phyloP scores from a whole-genome alignment of 2,329 filamentous ascomycete genomes.

The Pyrenochaeta sp. region DNA sequence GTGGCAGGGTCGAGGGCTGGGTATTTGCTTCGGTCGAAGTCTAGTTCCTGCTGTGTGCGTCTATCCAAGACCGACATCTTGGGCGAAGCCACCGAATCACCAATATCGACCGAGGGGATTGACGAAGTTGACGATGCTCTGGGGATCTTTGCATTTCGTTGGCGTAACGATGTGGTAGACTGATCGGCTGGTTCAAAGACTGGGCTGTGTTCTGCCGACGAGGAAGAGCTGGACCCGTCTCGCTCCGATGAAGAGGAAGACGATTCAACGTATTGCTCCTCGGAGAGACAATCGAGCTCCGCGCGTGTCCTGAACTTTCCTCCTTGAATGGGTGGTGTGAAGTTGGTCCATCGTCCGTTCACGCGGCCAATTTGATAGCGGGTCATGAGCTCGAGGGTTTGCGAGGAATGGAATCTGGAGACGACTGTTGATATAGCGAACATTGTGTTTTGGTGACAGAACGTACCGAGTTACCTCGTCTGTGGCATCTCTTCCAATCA shows the following conservation, averaged over 20 bases:
- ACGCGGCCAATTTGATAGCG: constrained; percentile 84
- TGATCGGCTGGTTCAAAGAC: constrained; percentile 63
- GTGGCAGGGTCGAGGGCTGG: constrained; percentile 76
- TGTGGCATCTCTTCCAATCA: constrained; percentile 92
- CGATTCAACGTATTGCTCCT: constrained; percentile 38
- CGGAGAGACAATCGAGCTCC: constrained; percentile 44
- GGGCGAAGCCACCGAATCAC: constrained; percentile 44
- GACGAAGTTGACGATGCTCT: constrained; percentile 66
- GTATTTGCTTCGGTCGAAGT: constrained; percentile 79
- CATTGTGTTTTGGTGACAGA: neutral
- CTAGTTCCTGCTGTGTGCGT: constrained; percentile 76
- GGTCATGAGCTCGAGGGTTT: constrained; percentile 78
- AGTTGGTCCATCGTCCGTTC: constrained; percentile 84
- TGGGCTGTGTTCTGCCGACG: constrained; percentile 65
- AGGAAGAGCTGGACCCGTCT: constrained; percentile 44
- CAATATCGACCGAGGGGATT: constrained; percentile 59
- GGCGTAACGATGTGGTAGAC: constrained; percentile 41
- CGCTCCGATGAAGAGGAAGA: constrained; percentile 32
- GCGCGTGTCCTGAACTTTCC: constrained; percentile 72
- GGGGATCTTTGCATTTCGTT: constrained; percentile 43
- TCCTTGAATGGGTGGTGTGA: constrained; percentile 89
- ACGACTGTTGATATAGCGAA: constrained; percentile 10
- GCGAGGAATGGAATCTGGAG: constrained; percentile 78
- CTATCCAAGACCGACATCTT: constrained; percentile 72
- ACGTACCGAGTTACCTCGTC: constrained; percentile 90